phyloP scores from a whole-genome alignment of 176 grass and related monocot species.

The Luzula sylvatica region DNA sequence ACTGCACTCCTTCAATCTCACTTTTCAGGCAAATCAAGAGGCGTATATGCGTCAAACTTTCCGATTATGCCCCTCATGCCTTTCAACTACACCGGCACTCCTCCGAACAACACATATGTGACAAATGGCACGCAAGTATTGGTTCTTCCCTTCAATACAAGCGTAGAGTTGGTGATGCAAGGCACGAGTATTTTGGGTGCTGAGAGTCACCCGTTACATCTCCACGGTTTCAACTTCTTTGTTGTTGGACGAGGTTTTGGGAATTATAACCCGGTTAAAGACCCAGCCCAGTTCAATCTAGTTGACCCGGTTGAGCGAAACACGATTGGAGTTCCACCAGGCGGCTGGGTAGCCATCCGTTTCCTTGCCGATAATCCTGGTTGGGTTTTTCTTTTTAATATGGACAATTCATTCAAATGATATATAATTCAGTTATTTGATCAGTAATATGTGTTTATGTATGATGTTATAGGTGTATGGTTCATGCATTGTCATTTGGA shows the following conservation, averaged over 20 bases:
- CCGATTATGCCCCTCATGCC: conserved; percentile 32
- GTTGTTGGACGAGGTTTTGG: conserved; percentile 46
- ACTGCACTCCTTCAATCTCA: conserved; percentile 48
- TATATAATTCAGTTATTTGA: too few species aligned
- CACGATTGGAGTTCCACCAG: conserved; percentile 51
- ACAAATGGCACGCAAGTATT: conserved; percentile 29
- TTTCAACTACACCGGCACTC: conserved; percentile 63
- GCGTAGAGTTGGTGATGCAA: conserved; percentile 60
- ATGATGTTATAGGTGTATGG: conserved; percentile 48
- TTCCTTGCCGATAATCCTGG: conserved; percentile 62
- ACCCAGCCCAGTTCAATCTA: conserved; percentile 44
- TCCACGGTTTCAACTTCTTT: conserved; percentile 66
- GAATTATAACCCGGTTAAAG: conserved; percentile 40
- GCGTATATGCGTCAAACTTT: conserved; percentile 48
- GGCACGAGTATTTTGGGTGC: conserved; percentile 47
- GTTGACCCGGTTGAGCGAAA: conserved; percentile 45
- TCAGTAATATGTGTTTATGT: too few species aligned
- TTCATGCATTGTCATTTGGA: conserved; percentile 73
- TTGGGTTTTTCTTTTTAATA: conserved; percentile 7
- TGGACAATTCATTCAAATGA: too few species aligned
- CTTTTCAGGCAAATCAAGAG: conserved; percentile 32
- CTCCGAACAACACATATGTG: conserved; percentile 47
- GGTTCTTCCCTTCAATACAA: conserved; percentile 42
- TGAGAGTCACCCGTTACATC: conserved; percentile 65
- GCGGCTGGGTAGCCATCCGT: conserved; percentile 47